Percentiles rank a stretch among this genome's conserved stretches.
Conservation (phyloP, 2,329 filamentous ascomycete species). For the Scedosporium aurantiacum region DNA sequence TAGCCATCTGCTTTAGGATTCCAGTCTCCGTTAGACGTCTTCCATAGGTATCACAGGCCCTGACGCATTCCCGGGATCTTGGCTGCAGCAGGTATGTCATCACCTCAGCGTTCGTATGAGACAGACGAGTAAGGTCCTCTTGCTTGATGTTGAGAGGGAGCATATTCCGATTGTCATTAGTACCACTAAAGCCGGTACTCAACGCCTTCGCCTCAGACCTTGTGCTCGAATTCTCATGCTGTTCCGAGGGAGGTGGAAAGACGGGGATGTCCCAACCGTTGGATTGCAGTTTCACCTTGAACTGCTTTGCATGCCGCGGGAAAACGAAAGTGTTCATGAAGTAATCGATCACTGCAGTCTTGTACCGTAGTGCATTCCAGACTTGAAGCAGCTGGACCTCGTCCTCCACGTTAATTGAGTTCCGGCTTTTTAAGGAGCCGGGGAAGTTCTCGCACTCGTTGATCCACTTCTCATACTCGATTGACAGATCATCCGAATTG, state of each 20-base stretch:
- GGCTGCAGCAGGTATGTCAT: slow-evolving; percentile 43
- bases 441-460: slow-evolving; percentile 29
- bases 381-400: slow-evolving; percentile 35
- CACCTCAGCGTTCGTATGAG: slow-evolving; percentile 54
- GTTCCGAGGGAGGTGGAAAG: slow-evolving; percentile 13
- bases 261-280: slow-evolving; percentile 59
- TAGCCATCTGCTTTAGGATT: slow-evolving; percentile 29
- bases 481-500: slow-evolving; percentile 43
- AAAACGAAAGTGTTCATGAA: slow-evolving; percentile 56
- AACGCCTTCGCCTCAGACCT: slow-evolving; percentile 14
- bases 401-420: slow-evolving; percentile 49
- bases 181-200: slow-evolving; percentile 62
- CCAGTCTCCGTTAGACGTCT: slow-evolving; percentile 31
- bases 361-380: slow-evolving; percentile 37
- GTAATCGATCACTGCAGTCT: slow-evolving; percentile 42
- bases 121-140: slow-evolving; percentile 42
- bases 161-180: slow-evolving; percentile 51
- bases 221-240: neutral
- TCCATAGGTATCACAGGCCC: slow-evolving; percentile 17
- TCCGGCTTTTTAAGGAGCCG: slow-evolving; percentile 37
- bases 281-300: slow-evolving; percentile 49
- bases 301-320: slow-evolving; percentile 53
- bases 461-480: slow-evolving; percentile 43
- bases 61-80: slow-evolving; percentile 36
- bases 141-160: slow-evolving; percentile 53